Evolutionary conservation across 192 early-diverging fungal genomes (phyloP).

Genomic region (Podila horticola): DNA sequence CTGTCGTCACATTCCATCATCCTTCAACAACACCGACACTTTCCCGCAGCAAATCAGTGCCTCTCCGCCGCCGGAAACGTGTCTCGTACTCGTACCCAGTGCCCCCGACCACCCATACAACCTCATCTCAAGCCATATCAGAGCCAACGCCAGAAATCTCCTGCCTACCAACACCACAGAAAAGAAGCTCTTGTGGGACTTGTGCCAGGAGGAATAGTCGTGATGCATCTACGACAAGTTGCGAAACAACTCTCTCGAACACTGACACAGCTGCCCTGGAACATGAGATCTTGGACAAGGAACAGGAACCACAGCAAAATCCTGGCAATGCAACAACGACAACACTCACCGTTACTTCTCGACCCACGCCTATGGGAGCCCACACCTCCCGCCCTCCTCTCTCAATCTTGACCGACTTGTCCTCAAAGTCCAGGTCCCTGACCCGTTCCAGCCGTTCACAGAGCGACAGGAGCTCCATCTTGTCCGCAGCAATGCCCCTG

Average conservation of each 20-base stretch:
- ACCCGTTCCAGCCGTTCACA: slow-evolving; percentile 16
- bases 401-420: neutral
- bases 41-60: slow-evolving; percentile 37
- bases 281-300: slow-evolving; percentile 8
- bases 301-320: too few relatives aligned
- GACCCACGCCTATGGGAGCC: neutral
- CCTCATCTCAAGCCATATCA: neutral
- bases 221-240: neutral
- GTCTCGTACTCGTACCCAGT: slow-evolving; percentile 2
- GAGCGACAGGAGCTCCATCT: slow-evolving; percentile 17
- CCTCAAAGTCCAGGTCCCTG: slow-evolving; percentile 11
- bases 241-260: neutral
- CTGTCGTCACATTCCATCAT: slow-evolving; percentile 21
- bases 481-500: slow-evolving; percentile 16
- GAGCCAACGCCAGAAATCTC: too few relatives aligned
- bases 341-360: too few relatives aligned
- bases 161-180: too few relatives aligned
- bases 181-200: too few relatives aligned
- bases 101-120: neutral
- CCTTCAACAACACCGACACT: neutral
- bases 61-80: slow-evolving; percentile 19
- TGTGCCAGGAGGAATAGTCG: too few relatives aligned
- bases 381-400: neutral
- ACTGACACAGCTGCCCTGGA: slow-evolving; percentile 9
- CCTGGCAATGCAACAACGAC: too few relatives aligned